Percentiles rank a stretch among this genome's conserved stretches.
Conservation (phyloP, 345 rosid species). For the Balakata baccata region DNA sequence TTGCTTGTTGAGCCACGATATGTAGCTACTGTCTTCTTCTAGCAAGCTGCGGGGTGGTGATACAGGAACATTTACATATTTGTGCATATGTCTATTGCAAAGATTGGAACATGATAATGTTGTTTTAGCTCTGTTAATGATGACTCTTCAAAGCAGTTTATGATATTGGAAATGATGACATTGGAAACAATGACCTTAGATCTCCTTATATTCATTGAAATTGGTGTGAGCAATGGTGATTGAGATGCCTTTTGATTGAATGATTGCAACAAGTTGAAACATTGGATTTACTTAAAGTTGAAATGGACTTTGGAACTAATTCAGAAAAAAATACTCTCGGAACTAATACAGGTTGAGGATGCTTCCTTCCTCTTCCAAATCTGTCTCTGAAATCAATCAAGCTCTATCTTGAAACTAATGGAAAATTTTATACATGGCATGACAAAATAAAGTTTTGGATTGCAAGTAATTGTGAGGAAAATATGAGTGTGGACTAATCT, state of each 20-base stretch:
- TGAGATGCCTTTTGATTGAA: slow-evolving; percentile 53
- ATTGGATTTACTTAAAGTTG: slow-evolving; percentile 75
- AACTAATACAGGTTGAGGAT: no score
- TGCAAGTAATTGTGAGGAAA: no score
- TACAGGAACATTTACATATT: slow-evolving; percentile 3
- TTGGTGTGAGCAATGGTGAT: slow-evolving; percentile 47
- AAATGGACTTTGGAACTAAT: slow-evolving; percentile 55
- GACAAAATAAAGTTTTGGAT: no score
- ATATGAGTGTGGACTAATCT: no score
- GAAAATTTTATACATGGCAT: no score
- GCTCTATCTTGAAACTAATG: no score
- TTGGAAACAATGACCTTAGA: no score
- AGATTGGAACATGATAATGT: slow-evolving; percentile 15
- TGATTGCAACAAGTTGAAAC: slow-evolving; percentile 58
- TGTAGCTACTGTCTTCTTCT: slow-evolving; percentile 20
- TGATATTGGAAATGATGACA: slow-evolving; percentile 36
- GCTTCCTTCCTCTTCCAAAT: no score
- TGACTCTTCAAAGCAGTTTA: slow-evolving; percentile 22
- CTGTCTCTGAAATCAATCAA: no score
- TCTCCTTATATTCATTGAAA: slow-evolving; percentile 13
- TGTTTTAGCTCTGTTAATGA: slow-evolving; percentile 15
- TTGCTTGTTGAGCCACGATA: background rate
- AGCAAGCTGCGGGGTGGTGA: background rate
- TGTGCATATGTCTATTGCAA: slow-evolving; percentile 27
- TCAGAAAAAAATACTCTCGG: no score